phyloP scores from a whole-genome alignment of 75 land plant genomes.

The Picea sitchensis region DNA sequence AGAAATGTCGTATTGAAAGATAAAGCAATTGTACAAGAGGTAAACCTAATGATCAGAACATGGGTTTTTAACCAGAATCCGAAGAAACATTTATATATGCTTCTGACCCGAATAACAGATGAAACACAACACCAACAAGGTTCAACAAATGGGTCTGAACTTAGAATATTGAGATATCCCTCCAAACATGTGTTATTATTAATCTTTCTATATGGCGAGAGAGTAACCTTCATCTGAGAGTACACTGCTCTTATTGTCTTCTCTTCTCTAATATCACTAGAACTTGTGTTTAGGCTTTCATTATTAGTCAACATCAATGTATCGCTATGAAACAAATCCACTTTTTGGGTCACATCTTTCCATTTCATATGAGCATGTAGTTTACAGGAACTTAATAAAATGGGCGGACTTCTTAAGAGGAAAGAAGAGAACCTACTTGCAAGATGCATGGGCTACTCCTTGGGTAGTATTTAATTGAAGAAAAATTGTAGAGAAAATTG shows the following conservation, averaged over 20 bases:
- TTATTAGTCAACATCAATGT: slow-evolving; percentile 67
- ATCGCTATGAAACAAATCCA: slow-evolving; percentile 40
- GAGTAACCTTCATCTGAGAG: slow-evolving; percentile 60
- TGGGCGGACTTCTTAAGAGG: background rate
- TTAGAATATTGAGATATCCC: background rate
- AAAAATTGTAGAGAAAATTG: no score
- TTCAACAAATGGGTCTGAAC: background rate
- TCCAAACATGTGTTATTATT: background rate
- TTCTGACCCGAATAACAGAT: background rate
- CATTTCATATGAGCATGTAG: background rate
- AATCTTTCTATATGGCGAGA: slow-evolving; percentile 5
- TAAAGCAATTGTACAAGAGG: background rate
- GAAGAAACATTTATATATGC: background rate
- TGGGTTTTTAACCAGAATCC: background rate
- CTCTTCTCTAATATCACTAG: slow-evolving; percentile 38
- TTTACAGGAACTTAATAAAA: background rate
- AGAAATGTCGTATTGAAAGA: background rate
- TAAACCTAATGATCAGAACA: background rate
- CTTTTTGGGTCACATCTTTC: background rate
- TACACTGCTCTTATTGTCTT: slow-evolving; percentile 83
- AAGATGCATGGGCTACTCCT: no score
- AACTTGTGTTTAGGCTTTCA: slow-evolving; percentile 26
- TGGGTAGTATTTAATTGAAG: no score
- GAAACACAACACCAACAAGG: background rate
- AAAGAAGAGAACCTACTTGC: no score